Evolutionary conservation across 345 rosid genomes (phyloP), one percentile per base, ranked within the genome.

Genomic region (Lepidium aucheri): DNA sequence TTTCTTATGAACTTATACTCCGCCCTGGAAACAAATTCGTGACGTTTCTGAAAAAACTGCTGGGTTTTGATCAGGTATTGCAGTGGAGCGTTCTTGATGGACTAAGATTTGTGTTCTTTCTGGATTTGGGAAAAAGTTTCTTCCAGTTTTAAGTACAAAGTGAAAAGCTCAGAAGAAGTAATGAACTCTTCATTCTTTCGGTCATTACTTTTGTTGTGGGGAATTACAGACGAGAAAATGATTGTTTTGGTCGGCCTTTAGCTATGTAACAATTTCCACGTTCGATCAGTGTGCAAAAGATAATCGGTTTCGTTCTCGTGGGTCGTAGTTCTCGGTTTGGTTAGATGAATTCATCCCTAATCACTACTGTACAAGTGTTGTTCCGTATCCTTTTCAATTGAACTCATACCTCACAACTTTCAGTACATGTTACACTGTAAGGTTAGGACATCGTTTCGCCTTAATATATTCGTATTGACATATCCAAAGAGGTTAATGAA

Each of bases 21-120:
- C 53, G 36, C 63, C 5, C 44, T 38, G 26, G 35, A 15, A 43
- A 52, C 32, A 35, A 52, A 30, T 34, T n/a, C 3, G 12, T 40
- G 20, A 50, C 8, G 41, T 32, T 16, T 65, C 60, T 65, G 40
- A 64, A 33, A 22, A n/a, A 8, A 9, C 9, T 59, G 17, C 11
- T 53, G 42, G 17, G 20, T 36, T 53, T 38, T 53, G 5, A 44
- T 35, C 68, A 73, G 77, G 64, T 67, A 54, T 22, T 74, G 73
- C 69, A 67, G 65, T 22, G 69, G 73, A 67, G 68, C 52, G 33
- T 74, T 67, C 57, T 53, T 54, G 53, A 58, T 74, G 77, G 77
- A 54, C 53, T 74, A 45, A 60, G 45, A 38, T 36, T 60, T 13
- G 13, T 46, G 42, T 26, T 40, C 15, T 55, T 59, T n/a, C 43